Conservation (phyloP, 2,329 filamentous ascomycete genomes). For the Didymella keratinophila region DNA sequence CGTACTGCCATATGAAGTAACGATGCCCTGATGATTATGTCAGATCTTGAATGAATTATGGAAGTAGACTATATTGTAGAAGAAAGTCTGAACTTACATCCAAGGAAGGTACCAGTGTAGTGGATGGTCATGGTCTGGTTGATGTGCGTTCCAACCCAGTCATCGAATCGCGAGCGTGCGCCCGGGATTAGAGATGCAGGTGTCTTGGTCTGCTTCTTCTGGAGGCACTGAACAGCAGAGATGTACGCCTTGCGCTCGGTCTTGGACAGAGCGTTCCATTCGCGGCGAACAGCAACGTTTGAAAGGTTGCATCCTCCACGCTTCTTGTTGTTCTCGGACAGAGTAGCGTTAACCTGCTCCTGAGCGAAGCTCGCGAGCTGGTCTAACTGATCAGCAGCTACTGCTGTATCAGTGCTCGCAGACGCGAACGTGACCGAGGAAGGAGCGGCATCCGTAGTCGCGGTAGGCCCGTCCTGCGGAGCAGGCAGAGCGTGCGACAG, state of each 20-base stretch:
- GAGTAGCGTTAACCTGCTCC: constrained; percentile 25
- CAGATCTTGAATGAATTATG: neutral
- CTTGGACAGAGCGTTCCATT: constrained; percentile 38
- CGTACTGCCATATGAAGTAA: constrained; percentile 52
- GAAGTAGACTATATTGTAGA: neutral
- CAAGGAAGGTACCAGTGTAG: constrained; percentile 42
- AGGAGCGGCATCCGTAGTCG: constrained; percentile 10
- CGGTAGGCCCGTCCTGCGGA: constrained; percentile 26
- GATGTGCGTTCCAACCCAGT: constrained; percentile 50
- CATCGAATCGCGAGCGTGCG: constrained; percentile 47
- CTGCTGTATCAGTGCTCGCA: constrained; percentile 32
- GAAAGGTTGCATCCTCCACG: constrained; percentile 34
- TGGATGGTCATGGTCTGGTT: constrained; percentile 47
- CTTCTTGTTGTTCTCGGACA: constrained; percentile 29
- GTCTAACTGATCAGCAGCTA: constrained; percentile 36
- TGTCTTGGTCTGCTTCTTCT: constrained; percentile 40
- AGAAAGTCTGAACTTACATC: constrained; percentile 2
- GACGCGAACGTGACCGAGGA: constrained; percentile 25
- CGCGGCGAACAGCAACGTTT: constrained; percentile 39
- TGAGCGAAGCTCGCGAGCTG: constrained; percentile 34
- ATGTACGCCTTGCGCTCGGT: constrained; percentile 47
- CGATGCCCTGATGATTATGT: constrained; percentile 49
- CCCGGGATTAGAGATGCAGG: constrained; percentile 39
- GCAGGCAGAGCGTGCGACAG: constrained; percentile 37
- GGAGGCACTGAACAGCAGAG: constrained; percentile 48